A percentile compares a stretch with the other conserved stretches of the same genome.
Evolutionary conservation across 805 yeast species (phyloP).

Genomic region (Candida ipomoeae): DNA sequence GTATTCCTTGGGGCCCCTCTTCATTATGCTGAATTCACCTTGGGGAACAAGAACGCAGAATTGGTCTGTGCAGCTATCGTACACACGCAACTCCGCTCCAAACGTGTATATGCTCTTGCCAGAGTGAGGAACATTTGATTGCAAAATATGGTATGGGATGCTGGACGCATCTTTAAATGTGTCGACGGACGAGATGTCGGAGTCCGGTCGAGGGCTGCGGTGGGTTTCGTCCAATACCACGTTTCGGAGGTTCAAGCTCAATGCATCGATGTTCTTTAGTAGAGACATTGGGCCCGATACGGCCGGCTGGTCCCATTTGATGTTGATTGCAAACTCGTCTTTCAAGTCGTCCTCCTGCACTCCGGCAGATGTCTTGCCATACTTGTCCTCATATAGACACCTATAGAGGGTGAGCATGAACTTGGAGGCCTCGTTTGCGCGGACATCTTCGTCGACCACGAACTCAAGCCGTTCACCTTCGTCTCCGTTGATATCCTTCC

Average conservation of each 20-base stretch:
- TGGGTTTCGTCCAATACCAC: not conserved
- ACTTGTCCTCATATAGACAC: slow-evolving; percentile 76
- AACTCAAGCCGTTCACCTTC: slow-evolving; percentile 81
- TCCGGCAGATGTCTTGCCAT: slow-evolving; percentile 47
- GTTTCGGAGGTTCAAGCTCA: not conserved
- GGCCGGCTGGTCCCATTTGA: not conserved
- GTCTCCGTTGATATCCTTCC: slow-evolving; percentile 87
- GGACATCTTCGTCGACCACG: slow-evolving; percentile 59
- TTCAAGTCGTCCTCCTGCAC: slow-evolving; percentile 30
- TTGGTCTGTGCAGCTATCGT: slow-evolving; percentile 46
- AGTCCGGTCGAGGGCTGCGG: not conserved
- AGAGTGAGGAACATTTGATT: slow-evolving; percentile 9
- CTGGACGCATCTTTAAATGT: slow-evolving; percentile 17
- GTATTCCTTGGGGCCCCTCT: slow-evolving; percentile 46
- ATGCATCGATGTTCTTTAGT: slow-evolving; percentile 1
- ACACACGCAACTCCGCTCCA: slow-evolving; percentile 49
- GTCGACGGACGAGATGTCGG: slow-evolving; percentile 14
- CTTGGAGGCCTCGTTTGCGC: slow-evolving; percentile 50
- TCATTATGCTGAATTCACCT: slow-evolving; percentile 23
- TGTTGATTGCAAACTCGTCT: slow-evolving; percentile 8
- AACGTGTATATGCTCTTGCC: slow-evolving; percentile 19
- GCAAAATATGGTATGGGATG: slow-evolving; percentile 13
- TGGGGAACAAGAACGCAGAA: slow-evolving; percentile 42
- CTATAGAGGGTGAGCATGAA: slow-evolving; percentile 60
- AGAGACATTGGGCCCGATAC: slow-evolving; percentile 1